Conservation (phyloP, 1,139 yeast genomes). For the Trichomonascaceae sp. region DNA sequence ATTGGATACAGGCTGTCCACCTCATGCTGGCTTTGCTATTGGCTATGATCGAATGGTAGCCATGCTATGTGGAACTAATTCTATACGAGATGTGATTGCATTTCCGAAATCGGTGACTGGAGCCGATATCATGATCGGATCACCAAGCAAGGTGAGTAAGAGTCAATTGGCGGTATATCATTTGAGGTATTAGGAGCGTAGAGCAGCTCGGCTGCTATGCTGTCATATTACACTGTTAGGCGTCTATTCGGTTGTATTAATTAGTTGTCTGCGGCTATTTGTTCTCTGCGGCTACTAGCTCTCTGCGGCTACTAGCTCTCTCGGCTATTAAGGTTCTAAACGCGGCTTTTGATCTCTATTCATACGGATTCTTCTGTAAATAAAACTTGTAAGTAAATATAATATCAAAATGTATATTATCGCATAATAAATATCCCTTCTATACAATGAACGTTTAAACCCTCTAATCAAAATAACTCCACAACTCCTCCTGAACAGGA, state of each 20-base stretch:
- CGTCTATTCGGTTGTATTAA: too few species aligned
- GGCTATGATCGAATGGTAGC: constrained; percentile 94
- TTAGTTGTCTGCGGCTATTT: too few species aligned
- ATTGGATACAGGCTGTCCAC: constrained; percentile 89
- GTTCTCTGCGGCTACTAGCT: too few species aligned
- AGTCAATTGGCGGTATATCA: constrained; percentile 36
- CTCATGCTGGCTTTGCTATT: constrained; percentile 95
- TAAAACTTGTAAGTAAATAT: too few species aligned
- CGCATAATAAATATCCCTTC: too few species aligned
- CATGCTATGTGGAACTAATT: constrained; percentile 66
- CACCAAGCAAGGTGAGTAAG: constrained; percentile 63
- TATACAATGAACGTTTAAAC: not conserved
- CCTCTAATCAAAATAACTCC: not conserved
- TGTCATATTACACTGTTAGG: not conserved
- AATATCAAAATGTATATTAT: too few species aligned
- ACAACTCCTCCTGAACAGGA: not conserved
- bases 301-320: too few species aligned
- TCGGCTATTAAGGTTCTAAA: too few species aligned
- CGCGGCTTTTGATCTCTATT: too few species aligned
- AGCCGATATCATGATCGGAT: constrained; percentile 75
- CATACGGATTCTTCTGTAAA: too few species aligned
- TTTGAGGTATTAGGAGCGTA: constrained; percentile 9
- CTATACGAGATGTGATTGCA: constrained; percentile 89
- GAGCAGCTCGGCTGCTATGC: too few species aligned
- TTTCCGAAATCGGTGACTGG: constrained; percentile 94